phyloP scores from a whole-genome alignment of 192 early-diverging fungal genomes.

The Backusella mclennaniae region DNA sequence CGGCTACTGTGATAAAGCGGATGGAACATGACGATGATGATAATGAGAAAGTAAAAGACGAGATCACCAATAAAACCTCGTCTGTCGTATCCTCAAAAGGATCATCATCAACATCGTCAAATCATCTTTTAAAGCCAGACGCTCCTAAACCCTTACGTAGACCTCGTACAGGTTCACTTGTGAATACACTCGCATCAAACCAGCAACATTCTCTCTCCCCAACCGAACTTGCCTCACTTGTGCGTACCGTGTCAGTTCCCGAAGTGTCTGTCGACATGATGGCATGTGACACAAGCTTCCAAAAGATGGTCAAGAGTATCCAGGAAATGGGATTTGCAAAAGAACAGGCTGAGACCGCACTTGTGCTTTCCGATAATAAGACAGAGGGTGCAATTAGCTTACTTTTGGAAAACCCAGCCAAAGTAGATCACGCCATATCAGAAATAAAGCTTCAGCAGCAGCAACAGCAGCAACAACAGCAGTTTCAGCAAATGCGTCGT shows the following conservation, averaged over 20 bases:
- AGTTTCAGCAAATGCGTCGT: not conserved
- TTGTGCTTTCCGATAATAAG: slow-evolving; percentile 51
- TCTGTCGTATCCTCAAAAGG: not conserved
- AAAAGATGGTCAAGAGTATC: slow-evolving; percentile 42
- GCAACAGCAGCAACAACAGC: not conserved
- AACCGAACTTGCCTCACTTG: not conserved
- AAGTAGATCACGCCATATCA: slow-evolving; percentile 25
- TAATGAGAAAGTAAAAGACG: not conserved
- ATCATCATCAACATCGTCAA: not conserved
- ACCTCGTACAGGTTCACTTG: not conserved
- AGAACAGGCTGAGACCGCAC: slow-evolving; percentile 59
- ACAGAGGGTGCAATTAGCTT: slow-evolving; percentile 58
- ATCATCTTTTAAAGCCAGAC: not conserved
- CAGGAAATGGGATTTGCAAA: slow-evolving; percentile 68
- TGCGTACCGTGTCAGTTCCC: not conserved
- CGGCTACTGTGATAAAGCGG: slow-evolving; percentile 34
- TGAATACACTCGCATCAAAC: not conserved
- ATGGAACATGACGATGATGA: not conserved
- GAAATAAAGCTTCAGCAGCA: not conserved
- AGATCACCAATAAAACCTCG: not conserved
- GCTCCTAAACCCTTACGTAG: not conserved
- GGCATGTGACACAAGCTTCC: not conserved
- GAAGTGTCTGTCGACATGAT: not conserved
- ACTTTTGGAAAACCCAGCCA: slow-evolving; percentile 57
- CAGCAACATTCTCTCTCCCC: not conserved